Evolutionary conservation across 2,329 filamentous ascomycete genomes (phyloP).

Genomic region (Fusarium zealandicum): DNA sequence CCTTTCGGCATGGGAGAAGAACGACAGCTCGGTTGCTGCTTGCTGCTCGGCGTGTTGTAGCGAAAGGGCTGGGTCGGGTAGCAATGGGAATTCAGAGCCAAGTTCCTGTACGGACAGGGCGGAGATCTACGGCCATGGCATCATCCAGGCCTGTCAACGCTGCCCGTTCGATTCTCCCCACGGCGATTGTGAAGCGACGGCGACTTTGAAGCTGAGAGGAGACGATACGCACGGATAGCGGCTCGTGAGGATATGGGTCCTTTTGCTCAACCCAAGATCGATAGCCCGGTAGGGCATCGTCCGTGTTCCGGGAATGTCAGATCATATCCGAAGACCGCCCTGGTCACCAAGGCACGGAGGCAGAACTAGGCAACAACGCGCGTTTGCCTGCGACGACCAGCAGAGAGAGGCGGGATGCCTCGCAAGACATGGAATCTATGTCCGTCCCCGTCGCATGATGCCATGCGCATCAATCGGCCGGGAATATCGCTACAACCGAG

Average conservation of each 20-base stretch:
- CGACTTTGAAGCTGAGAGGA: neutral
- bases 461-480: neutral
- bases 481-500: slow-evolving; percentile 21
- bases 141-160: neutral
- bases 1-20: neutral
- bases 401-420: neutral
- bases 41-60: neutral
- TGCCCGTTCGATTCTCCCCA: neutral
- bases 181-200: neutral
- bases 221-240: neutral
- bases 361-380: neutral
- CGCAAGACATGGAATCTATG: neutral
- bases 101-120: neutral
- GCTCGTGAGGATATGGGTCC: neutral
- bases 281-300: neutral
- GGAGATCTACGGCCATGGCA: too few species aligned
- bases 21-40: neutral
- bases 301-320: neutral
- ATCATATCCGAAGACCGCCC: neutral
- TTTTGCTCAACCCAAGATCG: slow-evolving; percentile 2
- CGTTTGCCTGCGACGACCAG: neutral
- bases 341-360: neutral
- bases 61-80: neutral
- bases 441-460: neutral
- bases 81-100: neutral